A percentile compares a stretch with the other conserved stretches of the same genome.
Conservation (phyloP, 2,329 filamentous ascomycete species). For the Penicillium sp. region DNA sequence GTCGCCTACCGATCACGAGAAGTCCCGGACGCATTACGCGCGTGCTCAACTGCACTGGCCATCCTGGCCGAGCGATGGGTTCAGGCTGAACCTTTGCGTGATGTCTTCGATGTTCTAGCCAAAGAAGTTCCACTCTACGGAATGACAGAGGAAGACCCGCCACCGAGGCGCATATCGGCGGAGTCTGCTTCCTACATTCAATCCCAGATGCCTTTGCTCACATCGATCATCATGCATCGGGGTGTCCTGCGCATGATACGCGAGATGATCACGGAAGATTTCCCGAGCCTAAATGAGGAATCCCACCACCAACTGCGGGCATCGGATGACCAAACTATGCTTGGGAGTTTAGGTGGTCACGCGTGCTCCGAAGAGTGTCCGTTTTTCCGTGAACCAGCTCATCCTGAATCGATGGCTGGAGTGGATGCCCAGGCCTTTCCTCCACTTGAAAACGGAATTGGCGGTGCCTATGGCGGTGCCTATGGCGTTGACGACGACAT, state of each 20-base stretch:
- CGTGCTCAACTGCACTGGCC: constrained; percentile 12
- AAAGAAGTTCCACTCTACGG: constrained; percentile 5
- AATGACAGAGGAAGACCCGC: not conserved
- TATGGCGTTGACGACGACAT: not conserved
- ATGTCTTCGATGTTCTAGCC: constrained; percentile 11
- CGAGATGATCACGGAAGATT: constrained; percentile 10
- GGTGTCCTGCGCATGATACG: constrained; percentile 11
- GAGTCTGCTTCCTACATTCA: constrained; percentile 5
- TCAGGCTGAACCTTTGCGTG: constrained; percentile 13
- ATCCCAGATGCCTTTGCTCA: constrained; percentile 2
- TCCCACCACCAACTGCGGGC: not conserved
- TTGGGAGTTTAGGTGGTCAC: not conserved
- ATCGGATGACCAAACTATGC: not conserved
- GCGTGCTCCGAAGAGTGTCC: constrained; percentile 8
- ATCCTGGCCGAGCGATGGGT: constrained; percentile 14
- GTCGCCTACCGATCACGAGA: constrained; percentile 3
- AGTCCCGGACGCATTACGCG: constrained; percentile 9
- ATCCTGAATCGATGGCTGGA: not conserved
- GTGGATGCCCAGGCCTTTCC: not conserved
- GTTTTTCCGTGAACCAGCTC: constrained; percentile 5
- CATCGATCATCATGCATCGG: constrained; percentile 8
- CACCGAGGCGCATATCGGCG: not conserved
- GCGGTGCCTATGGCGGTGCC: not conserved
- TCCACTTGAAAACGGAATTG: not conserved
- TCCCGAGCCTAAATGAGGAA: not conserved